Percentiles rank a stretch among this genome's conserved stretches.
These are phyloP conservation scores for Cercospora zeina DNA, from an alignment of 2,329 filamentous ascomycete genomes.

Conservation along the genomic window DNA sequence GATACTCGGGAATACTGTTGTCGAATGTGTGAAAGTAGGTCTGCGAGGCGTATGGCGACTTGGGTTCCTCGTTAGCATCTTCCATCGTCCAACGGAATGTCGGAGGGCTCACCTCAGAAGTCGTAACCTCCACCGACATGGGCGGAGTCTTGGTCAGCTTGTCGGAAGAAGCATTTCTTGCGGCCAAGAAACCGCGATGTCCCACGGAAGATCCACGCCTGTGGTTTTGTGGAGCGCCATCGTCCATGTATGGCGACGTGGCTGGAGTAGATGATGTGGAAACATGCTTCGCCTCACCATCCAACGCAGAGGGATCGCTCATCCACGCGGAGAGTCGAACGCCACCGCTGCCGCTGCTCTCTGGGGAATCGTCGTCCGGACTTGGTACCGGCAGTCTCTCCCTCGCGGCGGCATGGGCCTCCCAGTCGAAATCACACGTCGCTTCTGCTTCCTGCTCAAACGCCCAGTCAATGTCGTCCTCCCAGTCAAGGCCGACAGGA, in stretches of 20 bases:
- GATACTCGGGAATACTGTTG: conserved; percentile 27
- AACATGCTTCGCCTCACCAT: conserved; percentile 9
- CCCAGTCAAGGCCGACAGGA: conserved; percentile 54
- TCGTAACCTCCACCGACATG: conserved; percentile 15
- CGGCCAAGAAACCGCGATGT: conserved; percentile 38
- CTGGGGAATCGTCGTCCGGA: conserved; percentile 21
- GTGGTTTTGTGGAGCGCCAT: conserved; percentile 17
- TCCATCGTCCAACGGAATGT: conserved; percentile 23
- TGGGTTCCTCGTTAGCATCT: conserved; percentile 16
- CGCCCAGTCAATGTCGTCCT: conserved; percentile 63
- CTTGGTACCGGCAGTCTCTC: conserved; percentile 22
- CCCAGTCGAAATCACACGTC: conserved; percentile 62
- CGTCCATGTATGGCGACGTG: conserved; percentile 4
- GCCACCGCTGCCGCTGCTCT: conserved; percentile 24
- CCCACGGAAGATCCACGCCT: conserved; percentile 35
- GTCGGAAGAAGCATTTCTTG: conserved; percentile 31
- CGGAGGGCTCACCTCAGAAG: conserved; percentile 24
- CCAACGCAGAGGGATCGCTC: conserved; percentile 23
- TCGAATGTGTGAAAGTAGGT: conserved; percentile 29
- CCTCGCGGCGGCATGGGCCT: conserved; percentile 28
- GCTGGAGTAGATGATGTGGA: conserved; percentile 5
- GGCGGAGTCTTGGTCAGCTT: conserved; percentile 20
- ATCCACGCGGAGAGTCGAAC: conserved; percentile 28
- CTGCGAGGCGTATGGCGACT: conserved; percentile 19
- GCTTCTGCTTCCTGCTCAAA: conserved; percentile 63